Evolutionary conservation across 163 green algal genomes (phyloP).

Genomic region (Coccomyxa subellipsoidea): DNA sequence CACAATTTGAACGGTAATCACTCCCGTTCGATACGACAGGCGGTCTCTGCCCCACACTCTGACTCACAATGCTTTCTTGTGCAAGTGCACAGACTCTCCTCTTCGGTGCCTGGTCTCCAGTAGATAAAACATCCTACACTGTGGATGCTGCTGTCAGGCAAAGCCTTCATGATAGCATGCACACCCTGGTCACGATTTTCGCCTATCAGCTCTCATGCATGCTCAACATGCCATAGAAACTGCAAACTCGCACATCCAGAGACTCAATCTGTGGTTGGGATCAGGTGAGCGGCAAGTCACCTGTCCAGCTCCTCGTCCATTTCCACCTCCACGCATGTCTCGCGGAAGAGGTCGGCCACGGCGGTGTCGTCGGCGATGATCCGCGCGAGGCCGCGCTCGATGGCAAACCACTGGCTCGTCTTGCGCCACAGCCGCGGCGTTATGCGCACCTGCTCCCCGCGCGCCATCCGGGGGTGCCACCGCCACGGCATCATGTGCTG

Average conservation of each 20-base stretch:
- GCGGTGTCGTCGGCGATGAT: conserved; percentile 18
- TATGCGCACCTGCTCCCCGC: not conserved
- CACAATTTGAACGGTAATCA: no score
- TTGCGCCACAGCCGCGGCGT: conserved; percentile 20
- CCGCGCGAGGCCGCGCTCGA: conserved; percentile 23
- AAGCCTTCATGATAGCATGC: no score
- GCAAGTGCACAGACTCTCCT: no score
- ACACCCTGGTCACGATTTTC: no score
- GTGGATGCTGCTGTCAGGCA: no score
- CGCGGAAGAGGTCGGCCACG: conserved; percentile 18
- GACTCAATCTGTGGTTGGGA: not conserved
- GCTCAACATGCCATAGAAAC: no score
- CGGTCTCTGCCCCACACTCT: no score
- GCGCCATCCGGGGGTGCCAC: conserved; percentile 20
- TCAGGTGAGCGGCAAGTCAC: not conserved
- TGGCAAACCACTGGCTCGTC: conserved; percentile 28
- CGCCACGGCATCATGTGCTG: conserved; percentile 13
- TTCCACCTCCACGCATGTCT: conserved; percentile 22
- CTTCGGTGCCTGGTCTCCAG: no score
- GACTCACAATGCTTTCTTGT: no score
- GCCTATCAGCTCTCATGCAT: no score
- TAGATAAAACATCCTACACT: no score
- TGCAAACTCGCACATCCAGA: not conserved
- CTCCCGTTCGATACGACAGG: no score
- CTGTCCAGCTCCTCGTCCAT: not conserved